Evolutionary conservation across 495 filamentous ascomycete genomes (phyloP).

Genomic region (Filosporella fistucella): DNA sequence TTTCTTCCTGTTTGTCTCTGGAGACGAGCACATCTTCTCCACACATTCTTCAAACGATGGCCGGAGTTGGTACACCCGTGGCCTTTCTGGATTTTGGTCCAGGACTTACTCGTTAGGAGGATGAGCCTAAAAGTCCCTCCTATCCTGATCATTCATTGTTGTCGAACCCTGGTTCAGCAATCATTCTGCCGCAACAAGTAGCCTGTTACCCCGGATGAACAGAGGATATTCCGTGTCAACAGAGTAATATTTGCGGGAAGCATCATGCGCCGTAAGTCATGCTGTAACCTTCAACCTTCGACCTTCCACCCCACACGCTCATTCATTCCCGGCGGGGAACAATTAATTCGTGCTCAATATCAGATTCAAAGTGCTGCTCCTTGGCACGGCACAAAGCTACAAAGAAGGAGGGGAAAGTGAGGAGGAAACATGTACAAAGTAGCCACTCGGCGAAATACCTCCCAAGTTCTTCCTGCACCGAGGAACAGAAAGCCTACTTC

Average conservation of each 20-base stretch:
- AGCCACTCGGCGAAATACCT: too few species aligned
- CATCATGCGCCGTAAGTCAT: constrained; percentile 12
- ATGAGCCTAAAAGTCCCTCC: constrained; percentile 23
- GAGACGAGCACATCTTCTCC: constrained; percentile 15
- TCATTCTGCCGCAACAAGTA: constrained; percentile 12
- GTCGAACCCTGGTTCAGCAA: background rate
- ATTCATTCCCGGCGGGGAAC: constrained; percentile 2
- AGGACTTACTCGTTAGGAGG: background rate
- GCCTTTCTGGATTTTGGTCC: too few species aligned
- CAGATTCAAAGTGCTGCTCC: constrained; percentile 11
- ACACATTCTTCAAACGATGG: background rate
- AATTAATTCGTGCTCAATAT: constrained; percentile 10
- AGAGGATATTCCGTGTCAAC: background rate
- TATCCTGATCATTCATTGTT: too few species aligned
- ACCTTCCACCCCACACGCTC: too few species aligned
- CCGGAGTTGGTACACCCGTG: constrained; percentile 7
- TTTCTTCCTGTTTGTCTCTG: background rate
- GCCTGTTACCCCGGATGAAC: constrained; percentile 19
- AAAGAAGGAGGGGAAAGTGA: too few species aligned
- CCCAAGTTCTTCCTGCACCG: too few species aligned
- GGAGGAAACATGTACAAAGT: too few species aligned
- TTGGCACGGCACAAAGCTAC: constrained; percentile 6
- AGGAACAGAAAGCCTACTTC: too few species aligned
- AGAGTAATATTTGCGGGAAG: too few species aligned
- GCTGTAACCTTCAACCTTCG: constrained; percentile 2